phyloP scores from a whole-genome alignment of 805 yeast species.

The Candida lessepsii region DNA sequence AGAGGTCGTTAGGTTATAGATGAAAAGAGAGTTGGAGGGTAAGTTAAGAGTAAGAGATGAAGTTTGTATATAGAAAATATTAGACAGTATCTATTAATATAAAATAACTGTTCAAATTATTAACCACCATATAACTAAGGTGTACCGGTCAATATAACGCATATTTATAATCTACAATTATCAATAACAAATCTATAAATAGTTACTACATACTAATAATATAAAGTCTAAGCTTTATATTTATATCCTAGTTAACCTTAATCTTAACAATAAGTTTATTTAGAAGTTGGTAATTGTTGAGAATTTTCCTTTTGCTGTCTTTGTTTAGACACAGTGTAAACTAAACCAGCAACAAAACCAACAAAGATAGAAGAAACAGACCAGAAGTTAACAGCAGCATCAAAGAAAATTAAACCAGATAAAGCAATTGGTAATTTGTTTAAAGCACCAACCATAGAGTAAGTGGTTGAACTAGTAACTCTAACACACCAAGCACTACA shows the following conservation, averaged over 20 bases:
- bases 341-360: slow-evolving; percentile 95
- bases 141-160: too few relatives aligned
- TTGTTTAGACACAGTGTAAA: slow-evolving; percentile 93
- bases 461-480: slow-evolving; percentile 97
- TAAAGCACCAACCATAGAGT: slow-evolving; percentile 99
- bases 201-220: not conserved
- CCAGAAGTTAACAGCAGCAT: slow-evolving; percentile 91
- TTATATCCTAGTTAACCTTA: not conserved
- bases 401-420: slow-evolving; percentile 91
- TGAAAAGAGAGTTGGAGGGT: too few relatives aligned
- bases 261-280: slow-evolving; percentile 6
- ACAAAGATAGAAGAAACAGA: slow-evolving; percentile 86
- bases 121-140: too few relatives aligned
- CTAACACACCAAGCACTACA: slow-evolving; percentile 99
- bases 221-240: too few relatives aligned
- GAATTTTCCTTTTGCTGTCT: slow-evolving; percentile 61
- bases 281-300: slow-evolving; percentile 30
- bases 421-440: slow-evolving; percentile 97
- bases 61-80: too few relatives aligned
- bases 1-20: slow-evolving; percentile 19
- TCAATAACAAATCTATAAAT: slow-evolving; percentile 2
- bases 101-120: too few relatives aligned
- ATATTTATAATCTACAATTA: not conserved
- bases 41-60: too few relatives aligned
- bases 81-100: too few relatives aligned